phyloP scores from a whole-genome alignment of 192 early-diverging fungal genomes.

The Rhizoclosmatium sp. region DNA sequence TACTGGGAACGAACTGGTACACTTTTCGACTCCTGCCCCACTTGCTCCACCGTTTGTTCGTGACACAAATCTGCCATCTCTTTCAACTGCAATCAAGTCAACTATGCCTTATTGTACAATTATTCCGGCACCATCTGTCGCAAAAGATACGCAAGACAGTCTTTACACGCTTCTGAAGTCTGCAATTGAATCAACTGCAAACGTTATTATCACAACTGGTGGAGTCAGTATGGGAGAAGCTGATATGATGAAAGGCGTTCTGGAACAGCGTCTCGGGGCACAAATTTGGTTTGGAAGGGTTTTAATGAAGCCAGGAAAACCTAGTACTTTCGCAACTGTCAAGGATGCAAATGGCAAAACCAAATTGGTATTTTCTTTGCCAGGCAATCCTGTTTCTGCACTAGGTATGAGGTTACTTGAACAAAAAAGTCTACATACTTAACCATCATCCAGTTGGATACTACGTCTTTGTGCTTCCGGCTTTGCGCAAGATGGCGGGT shows the following conservation, averaged over 20 bases:
- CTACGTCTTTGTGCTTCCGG: conserved; percentile 88
- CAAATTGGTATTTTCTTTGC: conserved; percentile 84
- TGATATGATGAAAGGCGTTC: conserved; percentile 87
- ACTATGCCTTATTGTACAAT: conserved; percentile 66
- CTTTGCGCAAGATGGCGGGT: conserved; percentile 81
- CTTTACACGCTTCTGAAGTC: background rate
- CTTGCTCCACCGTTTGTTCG: conserved; percentile 70
- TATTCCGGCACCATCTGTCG: conserved; percentile 16
- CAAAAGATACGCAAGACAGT: conserved; percentile 52
- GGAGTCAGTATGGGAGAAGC: conserved; percentile 99
- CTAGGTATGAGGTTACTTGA: conserved; percentile 41
- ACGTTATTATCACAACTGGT: conserved; percentile 90
- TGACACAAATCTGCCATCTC: conserved; percentile 86
- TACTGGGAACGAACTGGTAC: conserved; percentile 87
- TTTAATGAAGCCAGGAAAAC: conserved; percentile 93
- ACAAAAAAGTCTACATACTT: background rate
- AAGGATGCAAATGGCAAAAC: conserved; percentile 38
- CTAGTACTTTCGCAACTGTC: conserved; percentile 91
- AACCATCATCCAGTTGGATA: conserved; percentile 73
- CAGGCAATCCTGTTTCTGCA: conserved; percentile 95
- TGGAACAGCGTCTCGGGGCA: conserved; percentile 80
- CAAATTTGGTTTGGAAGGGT: conserved; percentile 91
- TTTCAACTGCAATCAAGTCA: conserved; percentile 68
- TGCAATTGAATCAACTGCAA: conserved; percentile 44
- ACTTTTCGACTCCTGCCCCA: conserved; percentile 45